These are phyloP conservation scores for Solanum medicagineum DNA, from an alignment of 257 asterid genomes.

Conservation along the genomic window DNA sequence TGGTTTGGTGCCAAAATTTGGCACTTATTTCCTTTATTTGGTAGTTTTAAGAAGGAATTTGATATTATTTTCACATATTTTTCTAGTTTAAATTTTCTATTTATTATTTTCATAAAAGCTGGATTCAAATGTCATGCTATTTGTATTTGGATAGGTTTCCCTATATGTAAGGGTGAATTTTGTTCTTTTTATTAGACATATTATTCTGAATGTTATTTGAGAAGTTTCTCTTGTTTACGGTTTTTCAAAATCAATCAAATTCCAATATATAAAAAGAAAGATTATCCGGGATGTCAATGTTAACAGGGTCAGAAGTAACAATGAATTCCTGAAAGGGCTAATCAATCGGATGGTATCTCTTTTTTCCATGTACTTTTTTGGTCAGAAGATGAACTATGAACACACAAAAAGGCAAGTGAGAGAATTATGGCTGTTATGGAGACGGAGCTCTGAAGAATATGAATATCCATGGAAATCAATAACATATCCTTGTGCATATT, in stretches of 20 bases:
- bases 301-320: slow-evolving; percentile 49
- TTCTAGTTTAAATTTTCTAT: too few relatives aligned
- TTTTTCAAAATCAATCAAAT: neutral
- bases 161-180: too few relatives aligned
- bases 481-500: neutral
- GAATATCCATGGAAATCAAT: slow-evolving; percentile 5
- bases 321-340: slow-evolving; percentile 35
- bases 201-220: too few relatives aligned
- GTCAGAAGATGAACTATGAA: slow-evolving; percentile 1
- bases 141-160: too few relatives aligned
- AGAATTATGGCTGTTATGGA: slow-evolving; percentile 8
- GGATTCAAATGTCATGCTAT: too few relatives aligned
- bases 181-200: too few relatives aligned
- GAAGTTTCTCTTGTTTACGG: too few relatives aligned
- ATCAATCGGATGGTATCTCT: slow-evolving; percentile 51
- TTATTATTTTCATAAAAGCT: too few relatives aligned
- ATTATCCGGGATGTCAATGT: slow-evolving; percentile 1
- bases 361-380: slow-evolving; percentile 11
- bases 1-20: too few relatives aligned
- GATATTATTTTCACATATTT: too few relatives aligned
- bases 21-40: too few relatives aligned
- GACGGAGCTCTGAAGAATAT: neutral
- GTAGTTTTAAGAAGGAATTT: too few relatives aligned
- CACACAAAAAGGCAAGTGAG: slow-evolving; percentile 2
- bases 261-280: neutral